A percentile compares a stretch with the other conserved stretches of the same genome.
Conservation (phyloP, 2,329 filamentous ascomycete species). For the Penicillium sp. region DNA sequence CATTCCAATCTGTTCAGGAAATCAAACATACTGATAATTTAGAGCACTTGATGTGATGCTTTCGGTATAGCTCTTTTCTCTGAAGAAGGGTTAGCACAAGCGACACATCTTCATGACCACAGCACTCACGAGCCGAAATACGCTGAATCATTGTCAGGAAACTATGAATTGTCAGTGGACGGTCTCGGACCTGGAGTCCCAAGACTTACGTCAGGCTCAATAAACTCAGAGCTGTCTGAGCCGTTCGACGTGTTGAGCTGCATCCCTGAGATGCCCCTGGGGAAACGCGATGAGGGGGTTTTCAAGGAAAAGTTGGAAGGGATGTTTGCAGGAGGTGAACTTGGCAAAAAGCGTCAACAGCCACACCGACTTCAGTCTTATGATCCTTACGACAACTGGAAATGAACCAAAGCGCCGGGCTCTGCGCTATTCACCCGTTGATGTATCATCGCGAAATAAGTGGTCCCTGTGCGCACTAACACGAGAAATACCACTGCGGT, state of each 20-base stretch:
- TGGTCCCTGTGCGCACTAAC: background rate
- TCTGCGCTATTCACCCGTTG: background rate
- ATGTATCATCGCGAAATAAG: background rate
- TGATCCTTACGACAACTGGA: conserved; percentile 15
- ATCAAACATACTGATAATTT: conserved; percentile 29
- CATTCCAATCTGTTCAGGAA: background rate
- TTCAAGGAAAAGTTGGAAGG: background rate
- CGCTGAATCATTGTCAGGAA: conserved; percentile 26
- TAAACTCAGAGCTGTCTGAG: conserved; percentile 11
- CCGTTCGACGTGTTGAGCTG: conserved; percentile 5
- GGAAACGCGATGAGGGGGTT: background rate
- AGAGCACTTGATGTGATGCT: conserved; percentile 33
- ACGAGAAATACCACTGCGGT: background rate
- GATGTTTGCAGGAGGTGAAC: background rate
- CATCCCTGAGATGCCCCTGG: conserved; percentile 5
- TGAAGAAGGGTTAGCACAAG: conserved; percentile 13
- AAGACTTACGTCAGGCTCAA: conserved; percentile 30
- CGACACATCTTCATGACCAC: background rate
- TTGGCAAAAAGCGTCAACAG: conserved; percentile 1
- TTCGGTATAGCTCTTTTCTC: conserved; percentile 30
- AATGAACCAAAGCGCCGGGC: conserved; percentile 2
- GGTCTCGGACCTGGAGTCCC: background rate
- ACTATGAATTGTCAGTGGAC: conserved; percentile 12
- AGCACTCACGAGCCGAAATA: conserved; percentile 28
- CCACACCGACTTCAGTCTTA: conserved; percentile 23